These are phyloP conservation scores for Solanum neorickii DNA, from an alignment of 257 asterid genomes.

Conservation along the genomic window DNA sequence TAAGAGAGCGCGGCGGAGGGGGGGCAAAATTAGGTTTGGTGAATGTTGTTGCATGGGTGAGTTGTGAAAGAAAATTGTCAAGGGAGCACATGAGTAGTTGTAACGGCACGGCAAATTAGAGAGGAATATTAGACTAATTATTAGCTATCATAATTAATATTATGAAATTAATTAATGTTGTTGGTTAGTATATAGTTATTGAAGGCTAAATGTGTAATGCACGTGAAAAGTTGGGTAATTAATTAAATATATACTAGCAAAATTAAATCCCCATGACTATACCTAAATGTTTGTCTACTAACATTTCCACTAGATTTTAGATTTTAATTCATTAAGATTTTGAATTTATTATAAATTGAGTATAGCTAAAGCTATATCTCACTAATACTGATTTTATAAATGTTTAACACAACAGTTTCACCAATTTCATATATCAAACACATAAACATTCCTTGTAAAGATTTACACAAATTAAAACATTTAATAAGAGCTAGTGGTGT, in stretches of 20 bases:
- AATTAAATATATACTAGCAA: neutral
- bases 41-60: neutral
- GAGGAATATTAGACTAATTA: conserved; percentile 7
- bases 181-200: conserved; percentile 14
- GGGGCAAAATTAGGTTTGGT: neutral
- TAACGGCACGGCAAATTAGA: conserved; percentile 56
- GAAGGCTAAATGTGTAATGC: conserved; percentile 18
- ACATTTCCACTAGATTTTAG: neutral
- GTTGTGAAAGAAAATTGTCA: neutral
- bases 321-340: neutral
- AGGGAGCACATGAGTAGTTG: conserved; percentile 37
- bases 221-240: conserved; percentile 32
- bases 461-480: neutral
- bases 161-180: conserved; percentile 7
- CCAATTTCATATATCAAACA: neutral
- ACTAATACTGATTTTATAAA: neutral
- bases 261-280: neutral
- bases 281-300: neutral
- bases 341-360: neutral
- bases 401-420: neutral
- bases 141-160: conserved; percentile 8
- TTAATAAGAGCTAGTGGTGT: neutral
- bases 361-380: neutral
- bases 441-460: neutral
- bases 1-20: neutral